Evolutionary conservation across 2,329 filamentous ascomycete genomes (phyloP).

Genomic region (Myriosclerotinia scirpicola): DNA sequence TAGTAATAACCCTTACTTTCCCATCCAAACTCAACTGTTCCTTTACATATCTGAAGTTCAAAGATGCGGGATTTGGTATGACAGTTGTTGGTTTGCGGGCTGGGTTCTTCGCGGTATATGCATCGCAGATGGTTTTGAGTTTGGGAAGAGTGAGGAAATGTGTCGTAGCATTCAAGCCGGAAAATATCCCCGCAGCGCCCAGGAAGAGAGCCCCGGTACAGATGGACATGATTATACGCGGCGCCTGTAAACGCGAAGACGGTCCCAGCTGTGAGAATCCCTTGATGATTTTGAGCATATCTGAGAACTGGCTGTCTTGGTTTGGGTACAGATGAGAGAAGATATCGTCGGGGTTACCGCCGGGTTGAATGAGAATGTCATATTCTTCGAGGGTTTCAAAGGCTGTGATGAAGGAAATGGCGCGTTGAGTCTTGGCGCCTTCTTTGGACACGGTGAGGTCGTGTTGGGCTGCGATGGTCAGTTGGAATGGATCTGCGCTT

Average conservation of each 20-base stretch:
- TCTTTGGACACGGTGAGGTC: slow-evolving; percentile 13
- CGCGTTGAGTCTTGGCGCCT: slow-evolving; percentile 16
- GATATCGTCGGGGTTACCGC: slow-evolving; percentile 61
- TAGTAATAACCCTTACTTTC: slow-evolving; percentile 67
- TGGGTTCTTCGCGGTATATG: slow-evolving; percentile 7
- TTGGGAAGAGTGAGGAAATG: slow-evolving; percentile 78
- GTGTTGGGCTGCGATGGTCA: slow-evolving; percentile 20
- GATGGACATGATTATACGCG: slow-evolving; percentile 73
- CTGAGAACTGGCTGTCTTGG: slow-evolving; percentile 56
- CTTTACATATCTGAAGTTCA: slow-evolving; percentile 22
- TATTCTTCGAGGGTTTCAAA: slow-evolving; percentile 60
- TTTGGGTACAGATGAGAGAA: slow-evolving; percentile 42
- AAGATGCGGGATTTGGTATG: slow-evolving; percentile 14
- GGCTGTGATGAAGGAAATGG: slow-evolving; percentile 73
- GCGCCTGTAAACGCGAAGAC: slow-evolving; percentile 66
- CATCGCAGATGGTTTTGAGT: slow-evolving; percentile 64
- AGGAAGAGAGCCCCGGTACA: slow-evolving; percentile 79
- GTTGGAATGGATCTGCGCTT: slow-evolving; percentile 14
- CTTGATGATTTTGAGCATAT: slow-evolving; percentile 70
- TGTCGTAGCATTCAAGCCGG: slow-evolving; percentile 77
- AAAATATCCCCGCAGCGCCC: slow-evolving; percentile 72
- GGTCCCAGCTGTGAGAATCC: slow-evolving; percentile 78
- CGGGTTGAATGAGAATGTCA: slow-evolving; percentile 76
- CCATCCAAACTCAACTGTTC: slow-evolving; percentile 14
- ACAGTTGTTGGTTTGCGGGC: not conserved